These are phyloP conservation scores for Kuraishia molischiana DNA, from an alignment of 805 yeast species.

Conservation along the genomic window DNA sequence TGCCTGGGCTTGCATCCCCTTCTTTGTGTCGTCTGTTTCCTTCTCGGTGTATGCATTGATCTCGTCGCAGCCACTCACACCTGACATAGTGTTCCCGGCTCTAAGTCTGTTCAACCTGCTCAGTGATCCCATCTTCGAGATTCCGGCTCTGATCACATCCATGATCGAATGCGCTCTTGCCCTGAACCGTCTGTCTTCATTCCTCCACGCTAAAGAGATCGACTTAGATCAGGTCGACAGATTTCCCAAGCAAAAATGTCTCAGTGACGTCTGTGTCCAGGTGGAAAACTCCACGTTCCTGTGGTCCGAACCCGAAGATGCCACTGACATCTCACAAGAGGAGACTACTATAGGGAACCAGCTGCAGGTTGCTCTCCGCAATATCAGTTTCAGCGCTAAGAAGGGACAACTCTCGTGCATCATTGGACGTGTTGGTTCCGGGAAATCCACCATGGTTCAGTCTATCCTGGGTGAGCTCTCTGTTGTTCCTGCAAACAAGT, in stretches of 20 bases:
- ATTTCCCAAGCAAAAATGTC: slow-evolving; percentile 11
- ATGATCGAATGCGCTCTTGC: slow-evolving; percentile 54
- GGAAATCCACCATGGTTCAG: slow-evolving; percentile 50
- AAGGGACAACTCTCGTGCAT: slow-evolving; percentile 48
- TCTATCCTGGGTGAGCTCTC: slow-evolving; percentile 47
- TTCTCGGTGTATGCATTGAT: slow-evolving; percentile 42
- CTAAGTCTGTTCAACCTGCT: slow-evolving; percentile 49
- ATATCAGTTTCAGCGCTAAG: slow-evolving; percentile 38
- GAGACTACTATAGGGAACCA: slow-evolving; percentile 23
- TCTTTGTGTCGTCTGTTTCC: slow-evolving; percentile 52
- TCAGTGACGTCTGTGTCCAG: slow-evolving; percentile 26
- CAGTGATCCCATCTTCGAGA: slow-evolving; percentile 46
- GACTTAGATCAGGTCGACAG: slow-evolving; percentile 24
- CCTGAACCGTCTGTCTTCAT: slow-evolving; percentile 39
- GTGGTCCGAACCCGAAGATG: slow-evolving; percentile 27
- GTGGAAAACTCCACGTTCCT: slow-evolving; percentile 42
- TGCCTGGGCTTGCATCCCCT: slow-evolving; percentile 58
- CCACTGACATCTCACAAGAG: slow-evolving; percentile 30
- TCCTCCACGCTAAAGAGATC: slow-evolving; percentile 31
- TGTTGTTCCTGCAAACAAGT: slow-evolving; percentile 19
- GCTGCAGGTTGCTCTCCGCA: slow-evolving; percentile 31
- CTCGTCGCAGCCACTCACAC: slow-evolving; percentile 40
- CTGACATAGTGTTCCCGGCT: slow-evolving; percentile 64
- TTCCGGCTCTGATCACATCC: slow-evolving; percentile 49
- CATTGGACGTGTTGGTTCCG: slow-evolving; percentile 61